These are phyloP conservation scores for Cercophora samala DNA, from an alignment of 495 filamentous ascomycete species.

Conservation along the genomic window DNA sequence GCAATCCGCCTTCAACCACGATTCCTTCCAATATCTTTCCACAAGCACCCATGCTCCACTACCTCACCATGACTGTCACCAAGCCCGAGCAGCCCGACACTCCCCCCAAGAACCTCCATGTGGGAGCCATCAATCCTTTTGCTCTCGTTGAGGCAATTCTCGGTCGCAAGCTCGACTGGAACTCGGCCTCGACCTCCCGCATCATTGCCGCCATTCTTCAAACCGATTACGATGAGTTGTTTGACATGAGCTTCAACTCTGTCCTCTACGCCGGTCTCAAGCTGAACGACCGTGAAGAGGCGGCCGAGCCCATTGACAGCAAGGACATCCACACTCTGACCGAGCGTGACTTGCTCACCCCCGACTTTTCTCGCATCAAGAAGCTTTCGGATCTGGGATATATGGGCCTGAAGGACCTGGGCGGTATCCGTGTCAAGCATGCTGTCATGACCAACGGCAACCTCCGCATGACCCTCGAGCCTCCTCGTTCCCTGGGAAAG, in stretches of 20 bases:
- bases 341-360: slow-evolving; percentile 38
- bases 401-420: slow-evolving; percentile 33
- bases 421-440: slow-evolving; percentile 32
- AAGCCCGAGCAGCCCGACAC: slow-evolving; percentile 30
- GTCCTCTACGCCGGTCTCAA: slow-evolving; percentile 37
- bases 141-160: slow-evolving; percentile 39
- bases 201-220: slow-evolving; percentile 37
- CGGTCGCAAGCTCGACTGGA: slow-evolving; percentile 35
- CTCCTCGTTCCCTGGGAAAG: slow-evolving; percentile 20
- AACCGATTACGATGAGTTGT: slow-evolving; percentile 44
- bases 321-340: slow-evolving; percentile 36
- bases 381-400: slow-evolving; percentile 34
- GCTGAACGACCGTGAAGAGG: slow-evolving; percentile 32
- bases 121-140: slow-evolving; percentile 42
- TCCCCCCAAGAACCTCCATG: slow-evolving; percentile 33
- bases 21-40: no score
- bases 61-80: slow-evolving; percentile 8
- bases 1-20: no score
- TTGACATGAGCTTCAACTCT: slow-evolving; percentile 40
- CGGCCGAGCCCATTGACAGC: slow-evolving; percentile 31
- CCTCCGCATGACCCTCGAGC: slow-evolving; percentile 34
- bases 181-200: slow-evolving; percentile 21
- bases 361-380: slow-evolving; percentile 32
- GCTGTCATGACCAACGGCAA: slow-evolving; percentile 39
- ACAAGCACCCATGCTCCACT: no score